Conservation (phyloP, 441 rosid genomes). For the Adansonia madagascariensis region DNA sequence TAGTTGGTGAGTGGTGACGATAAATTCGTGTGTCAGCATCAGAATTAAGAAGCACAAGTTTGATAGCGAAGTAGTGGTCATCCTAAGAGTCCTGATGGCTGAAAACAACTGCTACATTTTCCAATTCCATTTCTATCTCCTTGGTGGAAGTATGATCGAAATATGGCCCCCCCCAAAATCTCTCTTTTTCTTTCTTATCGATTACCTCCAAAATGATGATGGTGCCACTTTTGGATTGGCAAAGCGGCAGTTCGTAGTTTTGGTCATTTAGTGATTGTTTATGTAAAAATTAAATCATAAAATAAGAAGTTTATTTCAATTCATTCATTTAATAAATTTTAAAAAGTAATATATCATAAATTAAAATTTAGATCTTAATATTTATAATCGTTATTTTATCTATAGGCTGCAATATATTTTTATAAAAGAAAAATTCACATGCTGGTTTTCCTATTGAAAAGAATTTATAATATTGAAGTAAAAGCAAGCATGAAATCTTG, state of each 20-base stretch:
- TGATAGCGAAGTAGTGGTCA: conserved; percentile 23
- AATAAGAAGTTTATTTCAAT: too few species aligned
- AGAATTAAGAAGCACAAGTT: conserved; percentile 4
- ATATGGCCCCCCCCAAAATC: conserved; percentile 11
- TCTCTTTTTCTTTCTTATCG: not conserved
- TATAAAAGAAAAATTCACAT: not conserved
- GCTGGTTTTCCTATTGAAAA: not conserved
- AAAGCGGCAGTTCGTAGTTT: not conserved
- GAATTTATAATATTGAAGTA: not conserved
- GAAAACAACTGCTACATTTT: not conserved
- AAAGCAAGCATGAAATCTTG: conserved; percentile 4
- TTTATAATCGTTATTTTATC: not conserved
- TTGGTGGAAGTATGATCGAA: conserved; percentile 19
- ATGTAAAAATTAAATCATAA: too few species aligned
- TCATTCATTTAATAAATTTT: too few species aligned
- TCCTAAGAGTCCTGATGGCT: conserved; percentile 7
- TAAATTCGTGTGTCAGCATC: not conserved
- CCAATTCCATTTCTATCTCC: not conserved
- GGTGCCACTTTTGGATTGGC: not conserved
- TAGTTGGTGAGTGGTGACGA: not conserved
- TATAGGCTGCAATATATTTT: not conserved
- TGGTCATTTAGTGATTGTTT: not conserved
- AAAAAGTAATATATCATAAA: too few species aligned
- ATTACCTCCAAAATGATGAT: not conserved
- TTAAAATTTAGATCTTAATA: too few species aligned